These are phyloP conservation scores for Cantharellus anzutake DNA, from an alignment of 768 basidiomycete species.

Conservation along the genomic window DNA sequence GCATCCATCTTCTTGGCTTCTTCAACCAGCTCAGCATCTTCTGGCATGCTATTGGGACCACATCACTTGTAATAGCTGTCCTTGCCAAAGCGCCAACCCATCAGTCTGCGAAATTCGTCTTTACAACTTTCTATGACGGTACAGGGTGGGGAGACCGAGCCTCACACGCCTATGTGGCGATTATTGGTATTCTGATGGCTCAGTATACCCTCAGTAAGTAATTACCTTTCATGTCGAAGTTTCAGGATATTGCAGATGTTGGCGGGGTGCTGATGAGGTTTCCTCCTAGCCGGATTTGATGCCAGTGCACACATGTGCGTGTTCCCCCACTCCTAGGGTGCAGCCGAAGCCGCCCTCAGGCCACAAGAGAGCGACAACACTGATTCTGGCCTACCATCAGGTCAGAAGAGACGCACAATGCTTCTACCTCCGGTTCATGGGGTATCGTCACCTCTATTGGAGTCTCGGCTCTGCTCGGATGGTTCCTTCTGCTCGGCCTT, in stretches of 20 bases:
- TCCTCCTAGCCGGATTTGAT: conserved; percentile 32
- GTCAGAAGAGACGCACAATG: conserved; percentile 62
- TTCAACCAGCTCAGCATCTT: conserved; percentile 56
- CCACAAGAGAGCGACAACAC: not conserved
- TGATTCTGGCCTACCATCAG: conserved; percentile 23
- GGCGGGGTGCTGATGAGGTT: not conserved
- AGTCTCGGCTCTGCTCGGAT: conserved; percentile 51
- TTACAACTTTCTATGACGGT: conserved; percentile 47
- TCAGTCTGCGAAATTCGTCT: conserved; percentile 50
- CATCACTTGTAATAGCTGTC: conserved; percentile 43
- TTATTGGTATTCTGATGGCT: conserved; percentile 55
- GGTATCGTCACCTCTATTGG: conserved; percentile 56
- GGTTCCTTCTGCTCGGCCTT: conserved; percentile 53
- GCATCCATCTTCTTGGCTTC: conserved; percentile 37
- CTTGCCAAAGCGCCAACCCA: conserved; percentile 53
- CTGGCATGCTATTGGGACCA: conserved; percentile 59
- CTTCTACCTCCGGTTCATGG: conserved; percentile 41
- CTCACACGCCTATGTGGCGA: conserved; percentile 45
- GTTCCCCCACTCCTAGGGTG: too few relatives aligned
- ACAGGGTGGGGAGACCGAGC: conserved; percentile 58
- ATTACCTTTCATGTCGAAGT: not conserved
- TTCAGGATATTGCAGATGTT: not conserved
- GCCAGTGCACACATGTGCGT: conserved; percentile 41
- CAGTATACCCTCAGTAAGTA: conserved; percentile 58
- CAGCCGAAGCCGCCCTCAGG: conserved; percentile 10